Evolutionary conservation across 305 asterid genomes (phyloP), one percentile per base, ranked within the genome.

Genomic region (Andrographis paniculata): DNA sequence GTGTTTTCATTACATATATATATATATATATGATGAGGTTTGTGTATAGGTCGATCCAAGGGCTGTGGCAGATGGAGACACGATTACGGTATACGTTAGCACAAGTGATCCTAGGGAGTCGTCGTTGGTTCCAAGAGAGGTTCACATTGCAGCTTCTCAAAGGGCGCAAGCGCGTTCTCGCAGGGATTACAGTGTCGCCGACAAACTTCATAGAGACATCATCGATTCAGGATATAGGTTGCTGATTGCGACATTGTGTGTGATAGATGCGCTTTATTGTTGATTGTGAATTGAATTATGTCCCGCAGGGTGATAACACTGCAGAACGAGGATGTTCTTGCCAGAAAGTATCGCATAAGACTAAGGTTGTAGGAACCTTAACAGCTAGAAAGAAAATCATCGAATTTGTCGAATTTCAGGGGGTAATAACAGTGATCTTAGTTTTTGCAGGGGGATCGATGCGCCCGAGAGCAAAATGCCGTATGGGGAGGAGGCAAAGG

Each of bases 31-130:
- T 24, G 4, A 3, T 24, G 30, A 24, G 4, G 30, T 24, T 24
- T 8, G 30, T 30, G 6, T 20, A 10, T 18, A 84, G 97, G 91
- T 89, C 51, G 93, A 89, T 64, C 75, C 77, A 1, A 89, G 73
- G 65, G 93, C 95, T 15, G 98, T 84, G 24, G 95, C 94, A 5
- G 95, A 84, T 70, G 98, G 95, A 16, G 95, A 85, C 67, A 80
- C 94, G 4, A 52, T 89, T 47, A 89, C 87, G 8, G 95, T 76
- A 14, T 89, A 82, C 24, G 87, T 85, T 27, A 78, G 71, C 52
- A 54, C 79, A 0, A 49, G 11, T 6, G 84, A 78, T 62, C 68
- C 74, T 9, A 73, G 84, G 59, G 98, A 78, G 66, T 66, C 98
- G 8, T 55, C 87, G 11, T 40, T 45, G 31, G 75, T 89, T 24